Evolutionary conservation across 768 basidiomycete species (phyloP).

Genomic region (Phlebiopsis flavidoalba): DNA sequence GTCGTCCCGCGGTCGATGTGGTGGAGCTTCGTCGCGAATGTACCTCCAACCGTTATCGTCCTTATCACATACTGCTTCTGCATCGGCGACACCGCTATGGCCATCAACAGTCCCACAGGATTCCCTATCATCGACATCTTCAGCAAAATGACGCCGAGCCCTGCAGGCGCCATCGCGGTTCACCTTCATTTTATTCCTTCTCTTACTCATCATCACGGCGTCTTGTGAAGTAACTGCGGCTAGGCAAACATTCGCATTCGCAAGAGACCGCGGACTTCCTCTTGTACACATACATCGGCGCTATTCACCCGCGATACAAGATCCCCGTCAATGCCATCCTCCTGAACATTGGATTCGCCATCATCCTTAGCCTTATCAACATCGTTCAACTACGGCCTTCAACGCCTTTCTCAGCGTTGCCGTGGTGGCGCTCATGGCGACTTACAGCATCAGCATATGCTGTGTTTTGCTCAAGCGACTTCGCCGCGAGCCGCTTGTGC

Average conservation of each 20-base stretch:
- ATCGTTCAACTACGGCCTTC: slow-evolving; percentile 1
- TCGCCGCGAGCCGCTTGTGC: not conserved
- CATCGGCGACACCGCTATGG: not conserved
- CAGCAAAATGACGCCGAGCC: not conserved
- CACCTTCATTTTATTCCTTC: not conserved
- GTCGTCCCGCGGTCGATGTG: slow-evolving; percentile 1
- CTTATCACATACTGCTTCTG: slow-evolving; percentile 1
- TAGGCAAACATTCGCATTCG: not conserved
- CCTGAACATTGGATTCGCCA: not conserved
- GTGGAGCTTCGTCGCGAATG: not conserved
- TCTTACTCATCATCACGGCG: not conserved
- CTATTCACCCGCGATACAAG: not conserved
- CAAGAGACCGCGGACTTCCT: not conserved
- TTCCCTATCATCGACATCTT: not conserved
- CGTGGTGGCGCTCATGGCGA: slow-evolving; percentile 5
- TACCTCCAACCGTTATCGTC: not conserved
- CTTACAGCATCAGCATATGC: slow-evolving; percentile 4
- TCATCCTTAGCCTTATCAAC: not conserved
- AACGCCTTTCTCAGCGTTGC: not conserved
- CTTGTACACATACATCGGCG: not conserved
- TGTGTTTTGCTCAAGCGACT: slow-evolving; percentile 1
- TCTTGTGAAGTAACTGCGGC: not conserved
- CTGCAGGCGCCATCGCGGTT: not conserved
- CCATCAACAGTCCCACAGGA: not conserved
- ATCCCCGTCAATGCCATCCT: not conserved